Conservation (phyloP, 2,329 filamentous ascomycete genomes). For the Elsinoe necatrix region DNA sequence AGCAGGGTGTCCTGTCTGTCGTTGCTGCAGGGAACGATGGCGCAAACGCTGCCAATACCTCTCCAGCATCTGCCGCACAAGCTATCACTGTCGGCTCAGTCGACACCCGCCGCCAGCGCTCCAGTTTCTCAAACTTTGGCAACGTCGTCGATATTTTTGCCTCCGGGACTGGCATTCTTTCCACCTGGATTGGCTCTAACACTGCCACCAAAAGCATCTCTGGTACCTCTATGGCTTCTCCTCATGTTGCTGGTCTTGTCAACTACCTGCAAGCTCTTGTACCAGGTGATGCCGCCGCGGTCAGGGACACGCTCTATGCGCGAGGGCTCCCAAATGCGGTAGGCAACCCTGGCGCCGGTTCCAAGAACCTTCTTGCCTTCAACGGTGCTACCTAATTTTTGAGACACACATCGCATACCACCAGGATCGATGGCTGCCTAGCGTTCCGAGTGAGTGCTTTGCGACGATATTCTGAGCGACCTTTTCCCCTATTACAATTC, state of each 20-base stretch:
- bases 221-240: slow-evolving; percentile 58
- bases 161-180: slow-evolving; percentile 32
- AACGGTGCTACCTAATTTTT: slow-evolving; percentile 16
- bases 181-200: slow-evolving; percentile 39
- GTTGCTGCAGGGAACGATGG: slow-evolving; percentile 49
- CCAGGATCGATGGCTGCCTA: background rate
- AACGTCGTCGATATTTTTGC: slow-evolving; percentile 33
- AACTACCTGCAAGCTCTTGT: slow-evolving; percentile 42
- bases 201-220: slow-evolving; percentile 41
- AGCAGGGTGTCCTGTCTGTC: slow-evolving; percentile 43
- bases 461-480: background rate
- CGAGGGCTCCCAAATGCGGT: slow-evolving; percentile 9
- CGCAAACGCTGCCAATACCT: slow-evolving; percentile 22
- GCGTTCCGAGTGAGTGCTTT: background rate
- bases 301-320: slow-evolving; percentile 12
- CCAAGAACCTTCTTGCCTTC: slow-evolving; percentile 17
- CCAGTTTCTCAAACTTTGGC: slow-evolving; percentile 35
- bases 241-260: slow-evolving; percentile 58
- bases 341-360: slow-evolving; percentile 9
- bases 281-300: slow-evolving; percentile 4
- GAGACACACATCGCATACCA: background rate
- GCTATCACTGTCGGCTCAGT: slow-evolving; percentile 32
- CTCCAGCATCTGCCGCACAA: slow-evolving; percentile 30
- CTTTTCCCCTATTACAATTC: background rate
- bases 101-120: slow-evolving; percentile 25